Evolutionary conservation across 2,329 filamentous ascomycete genomes (phyloP).

Genomic region (Calycina herbarum): DNA sequence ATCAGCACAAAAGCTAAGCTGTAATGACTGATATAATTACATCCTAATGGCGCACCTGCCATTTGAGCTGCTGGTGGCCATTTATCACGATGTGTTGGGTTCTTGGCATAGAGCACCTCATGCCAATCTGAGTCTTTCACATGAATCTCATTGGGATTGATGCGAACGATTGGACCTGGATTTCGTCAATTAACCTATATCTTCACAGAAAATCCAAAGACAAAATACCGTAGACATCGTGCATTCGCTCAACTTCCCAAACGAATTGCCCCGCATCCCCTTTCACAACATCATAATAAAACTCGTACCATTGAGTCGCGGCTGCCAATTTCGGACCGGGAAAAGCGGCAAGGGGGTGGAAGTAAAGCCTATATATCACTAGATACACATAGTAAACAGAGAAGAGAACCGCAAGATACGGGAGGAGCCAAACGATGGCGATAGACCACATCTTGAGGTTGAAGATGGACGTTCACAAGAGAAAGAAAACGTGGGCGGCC

Average conservation of each 20-base stretch:
- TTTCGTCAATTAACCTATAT: not conserved
- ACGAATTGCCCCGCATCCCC: slow-evolving; percentile 17
- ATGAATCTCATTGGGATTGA: slow-evolving; percentile 17
- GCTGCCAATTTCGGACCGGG: slow-evolving; percentile 38
- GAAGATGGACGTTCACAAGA: no score
- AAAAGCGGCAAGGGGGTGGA: slow-evolving; percentile 36
- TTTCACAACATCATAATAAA: slow-evolving; percentile 28
- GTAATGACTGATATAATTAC: not conserved
- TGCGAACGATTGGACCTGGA: slow-evolving; percentile 15
- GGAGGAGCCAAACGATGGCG: not conserved
- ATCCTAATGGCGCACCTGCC: slow-evolving; percentile 16
- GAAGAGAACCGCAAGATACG: not conserved
- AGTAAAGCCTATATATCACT: slow-evolving; percentile 32
- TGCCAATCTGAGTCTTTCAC: slow-evolving; percentile 15
- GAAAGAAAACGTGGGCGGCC: no score
- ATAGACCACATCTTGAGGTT: not conserved
- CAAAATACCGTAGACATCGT: slow-evolving; percentile 30
- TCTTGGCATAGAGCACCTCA: slow-evolving; percentile 18
- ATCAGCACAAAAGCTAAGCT: not conserved
- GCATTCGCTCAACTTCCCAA: slow-evolving; percentile 29
- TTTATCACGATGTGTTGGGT: slow-evolving; percentile 18
- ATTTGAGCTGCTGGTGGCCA: slow-evolving; percentile 19
- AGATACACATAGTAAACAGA: not conserved
- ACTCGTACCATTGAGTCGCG: slow-evolving; percentile 31
- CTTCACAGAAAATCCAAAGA: not conserved